Conservation (phyloP, 169 alveolate species). For the Perkinsus marinus region DNA sequence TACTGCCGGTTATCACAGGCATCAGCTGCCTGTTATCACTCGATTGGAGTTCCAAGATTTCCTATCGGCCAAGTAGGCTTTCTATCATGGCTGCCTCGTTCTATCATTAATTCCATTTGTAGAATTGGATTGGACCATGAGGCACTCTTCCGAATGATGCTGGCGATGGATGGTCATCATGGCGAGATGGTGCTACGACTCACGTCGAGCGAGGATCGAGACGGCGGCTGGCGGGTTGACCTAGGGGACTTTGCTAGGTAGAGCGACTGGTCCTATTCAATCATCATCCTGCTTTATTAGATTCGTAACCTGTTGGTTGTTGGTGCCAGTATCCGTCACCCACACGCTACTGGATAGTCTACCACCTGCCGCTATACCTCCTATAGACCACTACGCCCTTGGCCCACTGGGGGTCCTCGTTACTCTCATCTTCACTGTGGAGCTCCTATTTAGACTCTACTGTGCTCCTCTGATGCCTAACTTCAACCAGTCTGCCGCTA, state of each 20-base stretch:
- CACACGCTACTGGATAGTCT: neutral
- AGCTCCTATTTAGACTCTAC: neutral
- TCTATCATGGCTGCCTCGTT: no score
- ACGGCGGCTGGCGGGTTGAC: neutral
- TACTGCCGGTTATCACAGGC: neutral
- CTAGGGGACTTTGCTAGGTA: neutral
- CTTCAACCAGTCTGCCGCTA: neutral
- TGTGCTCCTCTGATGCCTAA: neutral
- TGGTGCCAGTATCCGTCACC: neutral
- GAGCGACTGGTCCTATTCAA: neutral
- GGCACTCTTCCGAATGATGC: neutral
- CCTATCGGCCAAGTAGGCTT: neutral
- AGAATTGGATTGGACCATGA: neutral
- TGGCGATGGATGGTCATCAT: neutral
- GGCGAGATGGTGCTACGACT: neutral
- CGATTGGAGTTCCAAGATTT: neutral
- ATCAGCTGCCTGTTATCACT: neutral
- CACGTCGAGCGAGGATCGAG: neutral
- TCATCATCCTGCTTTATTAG: neutral
- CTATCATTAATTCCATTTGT: no score
- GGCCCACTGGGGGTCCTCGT: neutral
- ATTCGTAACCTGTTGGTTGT: neutral
- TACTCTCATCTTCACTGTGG: neutral
- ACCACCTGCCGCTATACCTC: neutral
- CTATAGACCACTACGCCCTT: neutral